Percentiles rank a stretch among this genome's conserved stretches.
Evolutionary conservation across 2,329 filamentous ascomycete species (phyloP).

Genomic region (Scytalidium lignicola): DNA sequence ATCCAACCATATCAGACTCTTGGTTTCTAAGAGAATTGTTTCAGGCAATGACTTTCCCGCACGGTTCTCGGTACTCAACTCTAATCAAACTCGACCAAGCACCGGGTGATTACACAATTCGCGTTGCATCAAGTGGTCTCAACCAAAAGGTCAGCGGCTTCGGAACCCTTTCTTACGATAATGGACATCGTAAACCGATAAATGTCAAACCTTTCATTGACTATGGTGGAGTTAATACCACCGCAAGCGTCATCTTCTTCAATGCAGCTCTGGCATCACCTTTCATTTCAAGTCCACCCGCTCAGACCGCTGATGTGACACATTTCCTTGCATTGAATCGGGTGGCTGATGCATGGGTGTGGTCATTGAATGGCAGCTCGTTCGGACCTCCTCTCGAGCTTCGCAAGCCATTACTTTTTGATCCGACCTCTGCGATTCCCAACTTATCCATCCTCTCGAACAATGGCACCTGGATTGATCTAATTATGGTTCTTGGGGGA

Average conservation of each 20-base stretch:
- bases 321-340: conserved; percentile 24
- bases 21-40: too few species aligned
- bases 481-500: conserved; percentile 27
- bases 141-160: conserved; percentile 17
- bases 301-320: conserved; percentile 11
- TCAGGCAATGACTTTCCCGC: conserved; percentile 11
- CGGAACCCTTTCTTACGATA: conserved; percentile 10
- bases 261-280: conserved; percentile 9
- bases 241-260: conserved; percentile 20
- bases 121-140: conserved; percentile 12
- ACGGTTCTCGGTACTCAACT: conserved; percentile 34
- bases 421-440: conserved; percentile 22
- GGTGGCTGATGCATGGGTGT: conserved; percentile 25
- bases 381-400: conserved; percentile 25
- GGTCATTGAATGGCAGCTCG: conserved; percentile 24
- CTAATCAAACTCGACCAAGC: conserved; percentile 36
- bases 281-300: conserved; percentile 7
- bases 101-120: conserved; percentile 33
- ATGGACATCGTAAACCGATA: background rate
- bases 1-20: background rate
- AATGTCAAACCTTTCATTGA: conserved; percentile 10
- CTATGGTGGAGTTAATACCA: conserved; percentile 28
- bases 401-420: conserved; percentile 28
- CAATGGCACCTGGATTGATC: conserved; percentile 34
- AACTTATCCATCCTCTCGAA: conserved; percentile 28